Percentiles rank a stretch among this genome's conserved stretches.
These are phyloP conservation scores for Biscutella laevigata DNA, from an alignment of 441 rosid species.

Conservation along the genomic window DNA sequence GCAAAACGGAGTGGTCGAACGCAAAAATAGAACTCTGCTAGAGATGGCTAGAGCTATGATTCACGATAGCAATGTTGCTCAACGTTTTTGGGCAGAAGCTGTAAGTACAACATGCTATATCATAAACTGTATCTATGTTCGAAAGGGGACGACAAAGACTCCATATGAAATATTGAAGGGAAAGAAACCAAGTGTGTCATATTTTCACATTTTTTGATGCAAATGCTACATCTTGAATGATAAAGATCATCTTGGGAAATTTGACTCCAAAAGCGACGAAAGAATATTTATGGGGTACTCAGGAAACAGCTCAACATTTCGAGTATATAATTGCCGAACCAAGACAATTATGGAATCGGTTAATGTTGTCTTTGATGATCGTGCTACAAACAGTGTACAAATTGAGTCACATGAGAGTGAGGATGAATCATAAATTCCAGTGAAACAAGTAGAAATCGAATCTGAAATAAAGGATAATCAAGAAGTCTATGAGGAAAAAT, in stretches of 20 bases:
- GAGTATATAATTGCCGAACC: not conserved
- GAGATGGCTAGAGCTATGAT: not conserved
- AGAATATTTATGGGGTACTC: not conserved
- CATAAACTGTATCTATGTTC: not conserved
- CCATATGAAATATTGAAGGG: not conserved
- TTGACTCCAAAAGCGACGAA: not conserved
- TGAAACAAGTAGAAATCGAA: no score
- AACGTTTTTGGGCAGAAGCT: not conserved
- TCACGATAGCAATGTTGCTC: no score
- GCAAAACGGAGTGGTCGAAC: not conserved
- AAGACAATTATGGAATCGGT: not conserved
- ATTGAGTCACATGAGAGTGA: no score
- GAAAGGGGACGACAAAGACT: not conserved
- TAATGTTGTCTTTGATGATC: not conserved
- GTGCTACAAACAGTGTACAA: no score
- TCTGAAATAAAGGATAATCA: no score
- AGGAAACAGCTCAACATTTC: not conserved
- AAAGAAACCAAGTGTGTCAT: not conserved
- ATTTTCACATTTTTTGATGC: not conserved
- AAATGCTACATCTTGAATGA: not conserved
- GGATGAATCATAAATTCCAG: no score
- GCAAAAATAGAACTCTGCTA: not conserved
- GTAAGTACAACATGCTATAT: not conserved
- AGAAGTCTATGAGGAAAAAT: no score
- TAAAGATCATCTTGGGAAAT: not conserved